These are phyloP conservation scores for Eucalyptus albens DNA, from an alignment of 345 rosid genomes.

Conservation along the genomic window DNA sequence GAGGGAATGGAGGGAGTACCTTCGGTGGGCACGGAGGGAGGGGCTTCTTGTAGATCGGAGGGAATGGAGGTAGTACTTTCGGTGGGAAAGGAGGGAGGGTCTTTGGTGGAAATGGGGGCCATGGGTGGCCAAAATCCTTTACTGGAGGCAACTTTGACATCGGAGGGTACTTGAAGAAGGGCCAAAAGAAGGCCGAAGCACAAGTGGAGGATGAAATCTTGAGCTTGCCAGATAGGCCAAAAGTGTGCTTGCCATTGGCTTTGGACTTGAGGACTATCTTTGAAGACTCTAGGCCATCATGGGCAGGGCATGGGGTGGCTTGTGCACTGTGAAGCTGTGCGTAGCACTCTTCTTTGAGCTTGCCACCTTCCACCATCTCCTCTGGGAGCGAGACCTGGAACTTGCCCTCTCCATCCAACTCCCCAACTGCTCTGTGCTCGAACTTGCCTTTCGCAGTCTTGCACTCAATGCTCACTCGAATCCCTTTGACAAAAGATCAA, in stretches of 20 bases:
- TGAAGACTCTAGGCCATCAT: constrained; percentile 34
- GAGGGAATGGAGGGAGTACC: background rate
- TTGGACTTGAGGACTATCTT: constrained; percentile 39
- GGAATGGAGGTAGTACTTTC: background rate
- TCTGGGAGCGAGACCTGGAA: constrained; percentile 42
- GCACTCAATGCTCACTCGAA: constrained; percentile 62
- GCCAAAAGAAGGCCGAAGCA: constrained; percentile 49
- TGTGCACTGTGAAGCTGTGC: constrained; percentile 72
- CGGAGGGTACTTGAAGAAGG: constrained; percentile 14
- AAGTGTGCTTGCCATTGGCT: constrained; percentile 22
- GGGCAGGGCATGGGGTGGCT: constrained; percentile 45
- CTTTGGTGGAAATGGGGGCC: background rate
- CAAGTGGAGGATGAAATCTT: constrained; percentile 50
- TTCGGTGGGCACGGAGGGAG: background rate
- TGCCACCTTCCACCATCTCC: constrained; percentile 30
- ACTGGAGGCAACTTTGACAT: background rate
- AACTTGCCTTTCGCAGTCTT: constrained; percentile 32
- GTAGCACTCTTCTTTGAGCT: constrained; percentile 59
- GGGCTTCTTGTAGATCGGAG: background rate
- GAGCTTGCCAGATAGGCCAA: constrained; percentile 40
- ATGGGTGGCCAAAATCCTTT: constrained; percentile 1
- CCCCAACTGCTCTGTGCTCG: constrained; percentile 31
- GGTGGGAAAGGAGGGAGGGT: background rate
- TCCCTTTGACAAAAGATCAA: constrained; percentile 22
- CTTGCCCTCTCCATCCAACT: constrained; percentile 51